Conservation (phyloP, 179 eudicot genomes). For the Patellifolia procumbens region DNA sequence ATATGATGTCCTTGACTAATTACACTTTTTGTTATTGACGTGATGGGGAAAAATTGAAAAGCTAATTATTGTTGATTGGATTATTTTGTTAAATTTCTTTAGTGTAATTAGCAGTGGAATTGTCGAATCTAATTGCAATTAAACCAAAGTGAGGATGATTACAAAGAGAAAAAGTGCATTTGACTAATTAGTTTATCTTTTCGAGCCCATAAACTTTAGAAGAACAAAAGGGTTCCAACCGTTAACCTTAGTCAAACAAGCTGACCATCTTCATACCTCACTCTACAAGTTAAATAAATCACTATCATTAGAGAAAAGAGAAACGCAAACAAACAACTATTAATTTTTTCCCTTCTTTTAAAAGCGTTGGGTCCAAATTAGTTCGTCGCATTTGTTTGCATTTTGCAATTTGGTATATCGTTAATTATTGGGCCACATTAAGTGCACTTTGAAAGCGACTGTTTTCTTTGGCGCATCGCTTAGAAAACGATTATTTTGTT, state of each 20-base stretch:
- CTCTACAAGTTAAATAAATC: slow-evolving; percentile 12
- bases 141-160: slow-evolving; percentile 12
- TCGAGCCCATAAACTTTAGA: slow-evolving; percentile 37
- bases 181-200: slow-evolving; percentile 19
- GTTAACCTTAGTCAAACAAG: slow-evolving; percentile 28
- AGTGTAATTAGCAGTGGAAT: background rate
- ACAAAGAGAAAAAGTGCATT: slow-evolving; percentile 12
- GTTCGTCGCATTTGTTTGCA: slow-evolving; percentile 8
- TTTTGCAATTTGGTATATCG: slow-evolving; percentile 7
- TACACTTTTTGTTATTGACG: background rate
- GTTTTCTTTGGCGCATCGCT: too few species aligned
- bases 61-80: background rate
- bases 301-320: background rate
- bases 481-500: too few species aligned
- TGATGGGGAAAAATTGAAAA: background rate
- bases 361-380: slow-evolving; percentile 18
- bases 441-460: slow-evolving; percentile 22
- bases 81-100: background rate
- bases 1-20: background rate
- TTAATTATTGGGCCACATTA: slow-evolving; percentile 32
- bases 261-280: slow-evolving; percentile 10
- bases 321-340: background rate
- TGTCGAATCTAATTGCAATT: slow-evolving; percentile 2
- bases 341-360: background rate
- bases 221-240: slow-evolving; percentile 7